phyloP scores from a whole-genome alignment of 2,329 filamentous ascomycete genomes.

The Alternaria hordeiaustralica region DNA sequence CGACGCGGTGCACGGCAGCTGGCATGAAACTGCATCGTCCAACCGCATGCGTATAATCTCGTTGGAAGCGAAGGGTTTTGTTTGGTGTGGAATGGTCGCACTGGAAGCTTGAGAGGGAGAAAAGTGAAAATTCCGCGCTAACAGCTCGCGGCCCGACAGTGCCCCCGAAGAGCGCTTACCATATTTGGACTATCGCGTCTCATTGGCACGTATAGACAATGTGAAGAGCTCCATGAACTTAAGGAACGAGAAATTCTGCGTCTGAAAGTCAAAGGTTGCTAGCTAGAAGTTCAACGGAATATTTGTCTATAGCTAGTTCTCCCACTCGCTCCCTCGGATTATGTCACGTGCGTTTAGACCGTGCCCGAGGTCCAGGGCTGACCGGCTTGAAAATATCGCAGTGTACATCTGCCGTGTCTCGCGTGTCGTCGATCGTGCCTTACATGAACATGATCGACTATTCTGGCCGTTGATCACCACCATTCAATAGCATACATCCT shows the following conservation, averaged over 20 bases:
- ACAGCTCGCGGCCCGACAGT: conserved; percentile 8
- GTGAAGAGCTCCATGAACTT: not conserved
- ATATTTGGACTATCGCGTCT: not conserved
- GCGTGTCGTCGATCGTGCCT: not conserved
- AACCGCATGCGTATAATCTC: not conserved
- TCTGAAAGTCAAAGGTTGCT: not conserved
- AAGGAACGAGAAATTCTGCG: not conserved
- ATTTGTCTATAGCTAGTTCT: not conserved
- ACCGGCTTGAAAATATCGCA: not conserved
- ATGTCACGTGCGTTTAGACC: not conserved
- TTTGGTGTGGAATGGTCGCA: not conserved
- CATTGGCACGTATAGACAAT: not conserved
- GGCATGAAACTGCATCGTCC: conserved; percentile 2
- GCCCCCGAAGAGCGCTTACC: conserved; percentile 6
- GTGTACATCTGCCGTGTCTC: not conserved
- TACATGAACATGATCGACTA: not conserved
- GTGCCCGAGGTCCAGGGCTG: not conserved
- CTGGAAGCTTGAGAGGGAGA: conserved; percentile 4
- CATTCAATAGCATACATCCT: not conserved
- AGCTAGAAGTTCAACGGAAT: not conserved
- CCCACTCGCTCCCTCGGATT: not conserved
- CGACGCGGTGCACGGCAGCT: not conserved
- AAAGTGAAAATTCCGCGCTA: conserved; percentile 11
- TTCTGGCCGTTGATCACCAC: not conserved
- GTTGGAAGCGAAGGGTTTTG: not conserved